Evolutionary conservation across 106 monocot species (phyloP).

Genomic region (Dactylorhiza incarnata): DNA sequence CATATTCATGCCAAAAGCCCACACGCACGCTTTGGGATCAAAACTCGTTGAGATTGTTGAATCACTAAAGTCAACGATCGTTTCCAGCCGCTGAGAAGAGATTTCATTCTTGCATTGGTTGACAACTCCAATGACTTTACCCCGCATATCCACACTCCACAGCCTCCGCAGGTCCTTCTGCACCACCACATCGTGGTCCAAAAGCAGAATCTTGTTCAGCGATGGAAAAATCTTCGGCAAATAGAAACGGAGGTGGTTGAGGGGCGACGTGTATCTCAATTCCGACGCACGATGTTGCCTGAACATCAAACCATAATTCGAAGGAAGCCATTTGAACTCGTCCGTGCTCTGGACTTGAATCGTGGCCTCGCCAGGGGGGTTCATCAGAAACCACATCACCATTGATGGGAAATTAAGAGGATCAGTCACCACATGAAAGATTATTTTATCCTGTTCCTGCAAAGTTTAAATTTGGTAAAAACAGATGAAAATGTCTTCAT

Average conservation of each 20-base stretch:
- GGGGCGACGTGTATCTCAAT: slow-evolving; percentile 55
- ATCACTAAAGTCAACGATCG: slow-evolving; percentile 50
- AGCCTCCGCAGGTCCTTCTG: slow-evolving; percentile 53
- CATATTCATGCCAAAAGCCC: slow-evolving; percentile 91
- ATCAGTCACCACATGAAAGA: slow-evolving; percentile 89
- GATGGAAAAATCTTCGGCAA: slow-evolving; percentile 77
- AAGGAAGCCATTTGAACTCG: slow-evolving; percentile 50
- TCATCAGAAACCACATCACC: slow-evolving; percentile 81
- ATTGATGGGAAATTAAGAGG: slow-evolving; percentile 77
- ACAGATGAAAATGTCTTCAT: neutral
- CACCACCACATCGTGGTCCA: slow-evolving; percentile 93
- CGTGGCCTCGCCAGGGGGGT: slow-evolving; percentile 46
- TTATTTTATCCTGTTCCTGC: slow-evolving; percentile 67
- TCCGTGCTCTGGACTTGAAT: slow-evolving; percentile 58
- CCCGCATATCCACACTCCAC: slow-evolving; percentile 62
- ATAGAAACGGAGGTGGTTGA: slow-evolving; percentile 87
- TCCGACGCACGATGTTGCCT: slow-evolving; percentile 32
- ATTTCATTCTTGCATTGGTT: slow-evolving; percentile 33
- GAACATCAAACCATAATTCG: slow-evolving; percentile 37
- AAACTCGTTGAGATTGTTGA: slow-evolving; percentile 35
- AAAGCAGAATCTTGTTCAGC: slow-evolving; percentile 60
- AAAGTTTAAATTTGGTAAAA: neutral
- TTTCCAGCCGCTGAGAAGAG: slow-evolving; percentile 29
- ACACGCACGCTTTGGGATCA: slow-evolving; percentile 43
- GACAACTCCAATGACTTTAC: slow-evolving; percentile 71